Evolutionary conservation across 2,329 filamentous ascomycete species (phyloP).

Genomic region (Ophiostoma australiae): DNA sequence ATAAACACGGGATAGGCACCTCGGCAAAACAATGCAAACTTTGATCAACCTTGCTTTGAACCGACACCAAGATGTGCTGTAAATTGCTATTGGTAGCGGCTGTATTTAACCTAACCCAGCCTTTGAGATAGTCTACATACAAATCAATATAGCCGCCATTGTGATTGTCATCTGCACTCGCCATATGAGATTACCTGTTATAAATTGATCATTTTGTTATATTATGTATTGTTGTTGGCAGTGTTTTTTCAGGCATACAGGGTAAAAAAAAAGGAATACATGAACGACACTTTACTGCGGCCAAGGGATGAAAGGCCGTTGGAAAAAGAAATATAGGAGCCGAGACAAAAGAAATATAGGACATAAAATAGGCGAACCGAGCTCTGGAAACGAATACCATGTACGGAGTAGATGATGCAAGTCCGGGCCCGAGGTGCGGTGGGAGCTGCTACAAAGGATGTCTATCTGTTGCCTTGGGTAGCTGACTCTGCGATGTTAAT

Average conservation of each 20-base stretch:
- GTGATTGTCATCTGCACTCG: no score
- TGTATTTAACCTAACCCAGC: slow-evolving; percentile 7
- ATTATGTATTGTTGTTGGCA: no score
- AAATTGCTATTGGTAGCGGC: background rate
- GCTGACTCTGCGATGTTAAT: no score
- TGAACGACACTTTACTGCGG: no score
- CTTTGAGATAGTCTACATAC: background rate
- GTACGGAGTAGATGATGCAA: background rate
- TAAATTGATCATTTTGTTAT: background rate
- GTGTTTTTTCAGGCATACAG: no score
- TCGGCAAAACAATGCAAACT: background rate
- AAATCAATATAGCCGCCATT: background rate
- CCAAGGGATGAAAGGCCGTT: background rate
- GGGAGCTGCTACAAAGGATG: no score
- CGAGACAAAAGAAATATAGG: slow-evolving; percentile 2
- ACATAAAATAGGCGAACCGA: background rate
- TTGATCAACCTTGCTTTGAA: background rate
- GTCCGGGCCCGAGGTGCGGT: background rate
- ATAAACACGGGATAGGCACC: background rate
- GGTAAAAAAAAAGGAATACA: no score
- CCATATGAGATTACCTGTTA: background rate
- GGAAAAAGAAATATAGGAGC: background rate
- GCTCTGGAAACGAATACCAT: background rate
- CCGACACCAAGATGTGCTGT: background rate
- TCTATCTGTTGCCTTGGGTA: background rate